phyloP scores from a whole-genome alignment of 176 grass and related monocot genomes.

The Avena atlantica region DNA sequence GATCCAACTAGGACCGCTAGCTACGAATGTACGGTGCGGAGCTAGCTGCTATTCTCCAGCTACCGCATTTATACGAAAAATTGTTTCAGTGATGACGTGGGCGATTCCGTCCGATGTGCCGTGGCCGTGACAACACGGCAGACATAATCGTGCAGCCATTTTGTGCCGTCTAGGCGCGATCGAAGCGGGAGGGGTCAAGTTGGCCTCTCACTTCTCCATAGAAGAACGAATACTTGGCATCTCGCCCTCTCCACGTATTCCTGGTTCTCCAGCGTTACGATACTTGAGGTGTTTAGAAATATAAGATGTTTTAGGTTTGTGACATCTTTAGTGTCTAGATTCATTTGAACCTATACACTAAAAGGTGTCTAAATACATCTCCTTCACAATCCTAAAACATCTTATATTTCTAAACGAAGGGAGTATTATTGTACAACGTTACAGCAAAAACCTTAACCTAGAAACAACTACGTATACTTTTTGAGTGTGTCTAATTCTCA shows the following conservation, averaged over 20 bases:
- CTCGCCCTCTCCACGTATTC: background rate
- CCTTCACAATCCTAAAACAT: no score
- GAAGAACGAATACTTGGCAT: background rate
- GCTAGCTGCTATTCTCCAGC: background rate
- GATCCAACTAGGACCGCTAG: background rate
- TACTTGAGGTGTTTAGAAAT: no score
- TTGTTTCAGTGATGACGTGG: background rate
- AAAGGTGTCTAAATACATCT: no score
- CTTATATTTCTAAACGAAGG: no score
- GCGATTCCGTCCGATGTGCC: background rate
- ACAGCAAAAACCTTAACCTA: background rate
- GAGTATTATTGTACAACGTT: background rate
- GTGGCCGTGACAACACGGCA: background rate
- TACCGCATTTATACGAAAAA: background rate
- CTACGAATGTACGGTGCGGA: background rate
- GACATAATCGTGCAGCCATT: background rate
- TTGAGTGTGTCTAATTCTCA: no score
- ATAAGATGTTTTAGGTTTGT: no score
- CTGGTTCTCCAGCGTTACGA: background rate
- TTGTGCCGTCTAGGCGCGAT: background rate
- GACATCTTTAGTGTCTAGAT: no score
- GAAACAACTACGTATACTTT: no score
- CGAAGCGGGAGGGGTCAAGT: background rate
- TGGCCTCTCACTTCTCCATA: background rate
- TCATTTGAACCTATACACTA: no score